A percentile compares a stretch with the other conserved stretches of the same genome.
Evolutionary conservation across 2,329 filamentous ascomycete genomes (phyloP).

Genomic region (Chalaropsis thielavioides): DNA sequence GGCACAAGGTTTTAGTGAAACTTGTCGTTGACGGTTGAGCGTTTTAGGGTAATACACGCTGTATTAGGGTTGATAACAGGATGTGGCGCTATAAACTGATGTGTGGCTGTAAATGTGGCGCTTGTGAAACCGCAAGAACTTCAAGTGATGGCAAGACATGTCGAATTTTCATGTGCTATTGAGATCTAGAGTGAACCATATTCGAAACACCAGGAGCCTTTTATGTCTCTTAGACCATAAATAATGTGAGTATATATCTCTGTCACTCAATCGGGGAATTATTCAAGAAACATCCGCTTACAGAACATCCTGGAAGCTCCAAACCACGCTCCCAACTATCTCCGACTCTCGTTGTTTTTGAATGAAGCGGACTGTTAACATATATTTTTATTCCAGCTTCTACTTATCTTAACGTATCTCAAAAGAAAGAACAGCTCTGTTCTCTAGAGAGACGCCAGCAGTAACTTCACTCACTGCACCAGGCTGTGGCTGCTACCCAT

Average conservation of each 20-base stretch:
- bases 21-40: no score
- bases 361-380: neutral
- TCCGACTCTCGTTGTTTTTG: neutral
- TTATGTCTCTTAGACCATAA: neutral
- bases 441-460: no score
- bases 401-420: neutral
- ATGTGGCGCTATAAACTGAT: neutral
- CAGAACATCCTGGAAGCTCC: neutral
- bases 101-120: neutral
- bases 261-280: neutral
- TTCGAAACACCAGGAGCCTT: neutral
- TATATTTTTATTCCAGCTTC: neutral
- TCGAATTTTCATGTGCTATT: neutral
- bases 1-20: no score
- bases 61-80: no score
- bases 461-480: no score
- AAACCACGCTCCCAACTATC: neutral
- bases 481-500: neutral
- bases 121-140: constrained; percentile 9
- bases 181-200: neutral
- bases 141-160: neutral
- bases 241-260: neutral
- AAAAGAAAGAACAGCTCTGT: neutral
- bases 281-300: neutral
- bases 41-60: no score